Base-by-base conservation (phyloP, 768 basidiomycete genomes). In the Auriscalpium orientale region DNA sequence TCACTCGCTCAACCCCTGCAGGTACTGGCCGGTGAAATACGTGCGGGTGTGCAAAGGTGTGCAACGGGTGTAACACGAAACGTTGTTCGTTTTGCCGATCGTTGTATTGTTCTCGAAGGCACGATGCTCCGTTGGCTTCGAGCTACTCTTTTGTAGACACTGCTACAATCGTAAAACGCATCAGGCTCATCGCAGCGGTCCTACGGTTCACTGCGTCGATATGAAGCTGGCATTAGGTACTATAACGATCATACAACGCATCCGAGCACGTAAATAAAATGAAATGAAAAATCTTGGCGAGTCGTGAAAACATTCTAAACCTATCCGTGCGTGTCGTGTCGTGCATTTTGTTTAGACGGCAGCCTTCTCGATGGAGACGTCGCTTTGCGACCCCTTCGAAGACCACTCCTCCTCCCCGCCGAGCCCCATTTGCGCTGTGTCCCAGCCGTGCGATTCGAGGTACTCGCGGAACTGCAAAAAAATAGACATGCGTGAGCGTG, bases 401-500 rank as follows among this genome's bases (percentile, higher is more conserved):
- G 33, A 65, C 51, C 49, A 11, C 35, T 47, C 55, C 11, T 51
- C 62, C 10, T 70, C 71, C 43, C 66, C 59, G 11, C 58, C 65
- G 22, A 82, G 69, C 54, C 90, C 91, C 87, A 92, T 87, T 49
- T 71, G 72, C 8, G 79, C 75, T 36, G 84, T 86, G 67, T 95
- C 91, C 65, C 83, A 95, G 9, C 91, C 91, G 64, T 92, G 69
- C 9, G 71, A 78, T 64, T 83, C 84, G 54, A 97, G 78, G 67
- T 95, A 95, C 61, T 78, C 78, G 54, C 89, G 88, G 83, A 95
- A 95, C 80, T 86, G 62, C 2, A 44, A n/a, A 36, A 15, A 21
- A 49, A 52, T 51, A 49, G 10, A 8, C 33, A 15, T 37, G 49
- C 59, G 33, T 54, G 28, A 37, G 22, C 28, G 15, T 15, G 15